Percentiles rank a stretch among this genome's conserved stretches.
Evolutionary conservation across 108 stramenopile species (phyloP).

Genomic region (Cyclotella atomus): DNA sequence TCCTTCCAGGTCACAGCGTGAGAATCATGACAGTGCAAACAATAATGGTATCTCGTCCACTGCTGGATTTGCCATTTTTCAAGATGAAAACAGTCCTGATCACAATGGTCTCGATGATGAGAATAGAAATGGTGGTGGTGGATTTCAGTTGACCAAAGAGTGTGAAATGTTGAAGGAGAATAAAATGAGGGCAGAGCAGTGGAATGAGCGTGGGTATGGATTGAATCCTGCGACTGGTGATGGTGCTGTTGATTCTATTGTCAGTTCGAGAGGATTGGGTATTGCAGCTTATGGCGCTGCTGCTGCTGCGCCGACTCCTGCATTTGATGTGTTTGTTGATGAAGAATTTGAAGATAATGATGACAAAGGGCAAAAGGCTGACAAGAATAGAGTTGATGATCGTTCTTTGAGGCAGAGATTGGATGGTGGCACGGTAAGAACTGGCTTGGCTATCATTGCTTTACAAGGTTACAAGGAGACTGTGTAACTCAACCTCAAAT

Average conservation of each 20-base stretch:
- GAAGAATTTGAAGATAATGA: constrained; percentile 58
- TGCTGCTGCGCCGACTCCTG: constrained; percentile 16
- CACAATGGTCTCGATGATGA: constrained; percentile 29
- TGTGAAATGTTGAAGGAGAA: constrained; percentile 80
- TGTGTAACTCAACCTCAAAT: neutral
- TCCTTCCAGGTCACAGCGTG: neutral
- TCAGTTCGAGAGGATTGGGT: constrained; percentile 7
- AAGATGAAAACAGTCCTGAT: constrained; percentile 50
- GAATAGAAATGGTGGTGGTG: constrained; percentile 1
- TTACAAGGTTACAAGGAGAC: too few species aligned
- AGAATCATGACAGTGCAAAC: neutral
- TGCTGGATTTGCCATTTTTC: constrained; percentile 65
- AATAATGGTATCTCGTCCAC: neutral
- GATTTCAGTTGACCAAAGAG: constrained; percentile 51
- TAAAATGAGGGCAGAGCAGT: constrained; percentile 60
- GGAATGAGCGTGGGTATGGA: constrained; percentile 84
- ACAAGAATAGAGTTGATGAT: constrained; percentile 47
- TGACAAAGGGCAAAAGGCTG: constrained; percentile 19
- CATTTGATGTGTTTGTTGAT: constrained; percentile 86
- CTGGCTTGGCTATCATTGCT: neutral
- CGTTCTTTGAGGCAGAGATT: constrained; percentile 72
- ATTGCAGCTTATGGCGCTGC: constrained; percentile 4
- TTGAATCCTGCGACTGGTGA: constrained; percentile 8
- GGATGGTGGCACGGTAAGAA: constrained; percentile 71
- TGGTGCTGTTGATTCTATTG: constrained; percentile 22